These are phyloP conservation scores for Populus simonii DNA, from an alignment of 345 rosid genomes.

Conservation along the genomic window DNA sequence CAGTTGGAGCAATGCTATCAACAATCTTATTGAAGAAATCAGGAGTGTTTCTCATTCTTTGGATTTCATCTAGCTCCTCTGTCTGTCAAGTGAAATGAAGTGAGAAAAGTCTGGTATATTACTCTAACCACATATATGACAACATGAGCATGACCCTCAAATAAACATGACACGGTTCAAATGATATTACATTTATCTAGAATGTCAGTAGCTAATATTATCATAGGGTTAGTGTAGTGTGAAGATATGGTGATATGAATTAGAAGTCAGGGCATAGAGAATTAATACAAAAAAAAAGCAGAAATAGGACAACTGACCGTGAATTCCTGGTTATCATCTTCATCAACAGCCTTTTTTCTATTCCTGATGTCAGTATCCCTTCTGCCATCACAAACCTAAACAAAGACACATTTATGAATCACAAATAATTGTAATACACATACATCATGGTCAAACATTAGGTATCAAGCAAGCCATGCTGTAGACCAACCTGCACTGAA, in stretches of 20 bases:
- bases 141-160: neutral
- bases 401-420: slow-evolving; percentile 12
- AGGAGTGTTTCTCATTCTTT: slow-evolving; percentile 83
- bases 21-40: slow-evolving; percentile 94
- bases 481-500: slow-evolving; percentile 78
- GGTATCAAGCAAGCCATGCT: slow-evolving; percentile 1
- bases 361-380: slow-evolving; percentile 75
- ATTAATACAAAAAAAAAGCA: neutral
- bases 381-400: slow-evolving; percentile 81
- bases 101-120: neutral
- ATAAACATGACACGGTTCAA: neutral
- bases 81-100: slow-evolving; percentile 40
- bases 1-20: slow-evolving; percentile 83
- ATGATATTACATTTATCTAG: neutral
- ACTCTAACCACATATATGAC: neutral
- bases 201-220: neutral
- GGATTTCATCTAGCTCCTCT: slow-evolving; percentile 80
- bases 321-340: slow-evolving; percentile 76
- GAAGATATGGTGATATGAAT: neutral
- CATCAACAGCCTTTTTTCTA: slow-evolving; percentile 79
- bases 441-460: neutral
- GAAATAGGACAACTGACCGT: slow-evolving; percentile 39
- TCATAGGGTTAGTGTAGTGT: neutral
- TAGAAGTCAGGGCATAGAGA: neutral
- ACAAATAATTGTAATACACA: neutral